Conservation (phyloP, 345 rosid species). For the Tarenaya hassleriana region DNA sequence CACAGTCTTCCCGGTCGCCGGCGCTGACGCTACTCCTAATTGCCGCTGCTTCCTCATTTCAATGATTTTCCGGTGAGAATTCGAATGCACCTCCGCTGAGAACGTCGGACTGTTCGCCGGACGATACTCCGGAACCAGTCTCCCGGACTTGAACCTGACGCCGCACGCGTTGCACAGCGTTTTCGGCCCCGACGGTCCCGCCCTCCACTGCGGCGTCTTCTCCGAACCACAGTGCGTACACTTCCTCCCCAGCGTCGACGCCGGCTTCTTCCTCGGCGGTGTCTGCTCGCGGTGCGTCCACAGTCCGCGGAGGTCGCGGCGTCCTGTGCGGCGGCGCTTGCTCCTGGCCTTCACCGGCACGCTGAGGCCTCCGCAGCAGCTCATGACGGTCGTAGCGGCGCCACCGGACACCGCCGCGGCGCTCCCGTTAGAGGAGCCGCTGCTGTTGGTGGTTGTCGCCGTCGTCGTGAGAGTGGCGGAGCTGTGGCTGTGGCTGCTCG, state of each 20-base stretch:
- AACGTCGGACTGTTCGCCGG: constrained; percentile 78
- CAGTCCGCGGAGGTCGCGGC: constrained; percentile 28
- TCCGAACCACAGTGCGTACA: constrained; percentile 81
- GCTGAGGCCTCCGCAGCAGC: constrained; percentile 33
- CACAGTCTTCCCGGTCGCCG: constrained; percentile 34
- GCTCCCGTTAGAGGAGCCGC: constrained; percentile 25
- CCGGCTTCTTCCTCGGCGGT: constrained; percentile 29
- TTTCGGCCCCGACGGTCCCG: constrained; percentile 72
- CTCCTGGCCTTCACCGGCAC: constrained; percentile 60
- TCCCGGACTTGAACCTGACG: constrained; percentile 76
- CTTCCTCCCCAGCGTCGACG: constrained; percentile 48
- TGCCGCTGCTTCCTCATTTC: constrained; percentile 70
- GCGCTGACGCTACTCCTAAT: constrained; percentile 19
- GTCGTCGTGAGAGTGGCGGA: constrained; percentile 13
- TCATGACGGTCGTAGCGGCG: constrained; percentile 25
- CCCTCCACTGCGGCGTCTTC: constrained; percentile 91
- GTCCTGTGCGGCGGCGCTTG: constrained; percentile 42
- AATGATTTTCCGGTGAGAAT: constrained; percentile 71
- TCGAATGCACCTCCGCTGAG: constrained; percentile 55
- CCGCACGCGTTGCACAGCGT: constrained; percentile 90
- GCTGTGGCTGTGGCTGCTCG: constrained; percentile 46
- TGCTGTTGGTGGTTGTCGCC: constrained; percentile 31
- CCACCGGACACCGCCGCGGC: neutral
- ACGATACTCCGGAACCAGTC: constrained; percentile 77
- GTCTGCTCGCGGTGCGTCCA: constrained; percentile 23